Evolutionary conservation across 2,329 filamentous ascomycete genomes (phyloP).

Genomic region (Fusarium annulatum): DNA sequence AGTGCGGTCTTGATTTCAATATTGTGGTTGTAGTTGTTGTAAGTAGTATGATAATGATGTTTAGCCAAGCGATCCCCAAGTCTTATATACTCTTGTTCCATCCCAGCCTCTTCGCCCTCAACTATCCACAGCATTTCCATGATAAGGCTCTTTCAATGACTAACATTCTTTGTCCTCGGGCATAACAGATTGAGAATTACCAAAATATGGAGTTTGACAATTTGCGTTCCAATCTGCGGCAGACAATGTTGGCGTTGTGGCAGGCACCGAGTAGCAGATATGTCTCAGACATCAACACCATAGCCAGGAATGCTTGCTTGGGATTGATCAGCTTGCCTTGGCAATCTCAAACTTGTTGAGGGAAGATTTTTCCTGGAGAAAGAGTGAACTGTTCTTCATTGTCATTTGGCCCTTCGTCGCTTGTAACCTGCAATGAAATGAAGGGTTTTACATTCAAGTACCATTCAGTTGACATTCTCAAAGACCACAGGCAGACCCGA

Average conservation of each 20-base stretch:
- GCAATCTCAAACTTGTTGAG: neutral
- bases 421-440: neutral
- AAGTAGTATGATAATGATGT: neutral
- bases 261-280: neutral
- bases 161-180: neutral
- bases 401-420: neutral
- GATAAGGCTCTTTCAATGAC: neutral
- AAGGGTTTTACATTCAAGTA: neutral
- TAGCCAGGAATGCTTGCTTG: neutral
- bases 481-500: neutral
- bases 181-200: neutral
- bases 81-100: constrained; percentile 11
- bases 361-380: no score
- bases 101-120: neutral
- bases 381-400: neutral
- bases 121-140: neutral
- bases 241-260: constrained; percentile 9
- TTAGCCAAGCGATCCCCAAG: neutral
- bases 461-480: neutral
- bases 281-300: constrained; percentile 21
- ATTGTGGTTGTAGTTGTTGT: neutral
- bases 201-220: neutral
- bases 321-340: neutral
- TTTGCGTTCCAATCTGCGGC: constrained; percentile 22
- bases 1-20: accelerated